phyloP scores from a whole-genome alignment of 495 filamentous ascomycete species.

The Penicillium samsonianum region DNA sequence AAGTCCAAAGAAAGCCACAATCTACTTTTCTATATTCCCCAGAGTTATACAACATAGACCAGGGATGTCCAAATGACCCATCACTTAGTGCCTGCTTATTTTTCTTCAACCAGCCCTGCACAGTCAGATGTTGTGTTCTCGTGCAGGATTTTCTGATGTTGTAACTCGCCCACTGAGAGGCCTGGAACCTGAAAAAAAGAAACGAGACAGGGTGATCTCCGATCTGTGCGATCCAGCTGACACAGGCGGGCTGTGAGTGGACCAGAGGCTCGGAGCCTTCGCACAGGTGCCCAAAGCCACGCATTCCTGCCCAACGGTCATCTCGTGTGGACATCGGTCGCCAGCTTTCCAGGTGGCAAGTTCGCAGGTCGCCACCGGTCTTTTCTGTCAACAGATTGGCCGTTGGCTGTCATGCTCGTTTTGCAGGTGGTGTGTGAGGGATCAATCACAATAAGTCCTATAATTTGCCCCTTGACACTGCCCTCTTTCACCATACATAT shows the following conservation, averaged over 20 bases:
- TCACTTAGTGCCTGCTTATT: constrained; percentile 7
- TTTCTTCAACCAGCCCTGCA: constrained; percentile 4
- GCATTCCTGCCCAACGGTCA: constrained; percentile 47
- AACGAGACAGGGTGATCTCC: constrained; percentile 18
- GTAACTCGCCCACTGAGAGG: not conserved
- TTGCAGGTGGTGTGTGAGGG: constrained; percentile 10
- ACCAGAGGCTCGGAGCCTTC: constrained; percentile 12
- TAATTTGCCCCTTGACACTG: constrained; percentile 8
- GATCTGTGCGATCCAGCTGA: constrained; percentile 24
- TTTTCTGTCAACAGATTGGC: constrained; percentile 22
- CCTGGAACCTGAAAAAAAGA: constrained; percentile 14
- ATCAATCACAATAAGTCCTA: constrained; percentile 9
- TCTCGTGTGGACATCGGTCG: constrained; percentile 14
- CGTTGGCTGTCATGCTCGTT: constrained; percentile 1
- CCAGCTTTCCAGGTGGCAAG: constrained; percentile 27
- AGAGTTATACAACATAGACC: not conserved
- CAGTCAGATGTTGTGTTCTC: constrained; percentile 13
- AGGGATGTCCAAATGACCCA: not conserved
- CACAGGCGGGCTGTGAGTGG: constrained; percentile 26
- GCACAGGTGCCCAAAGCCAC: constrained; percentile 42
- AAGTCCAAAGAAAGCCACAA: not conserved
- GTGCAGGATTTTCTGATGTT: constrained; percentile 13
- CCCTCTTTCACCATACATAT: constrained; percentile 2
- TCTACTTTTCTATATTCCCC: not conserved
- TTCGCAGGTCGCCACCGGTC: constrained; percentile 16